A percentile compares a stretch with the other conserved stretches of the same genome.
These are phyloP conservation scores for Phytophthora hybrid DNA, from an alignment of 352 stramenopile genomes.

Conservation along the genomic window DNA sequence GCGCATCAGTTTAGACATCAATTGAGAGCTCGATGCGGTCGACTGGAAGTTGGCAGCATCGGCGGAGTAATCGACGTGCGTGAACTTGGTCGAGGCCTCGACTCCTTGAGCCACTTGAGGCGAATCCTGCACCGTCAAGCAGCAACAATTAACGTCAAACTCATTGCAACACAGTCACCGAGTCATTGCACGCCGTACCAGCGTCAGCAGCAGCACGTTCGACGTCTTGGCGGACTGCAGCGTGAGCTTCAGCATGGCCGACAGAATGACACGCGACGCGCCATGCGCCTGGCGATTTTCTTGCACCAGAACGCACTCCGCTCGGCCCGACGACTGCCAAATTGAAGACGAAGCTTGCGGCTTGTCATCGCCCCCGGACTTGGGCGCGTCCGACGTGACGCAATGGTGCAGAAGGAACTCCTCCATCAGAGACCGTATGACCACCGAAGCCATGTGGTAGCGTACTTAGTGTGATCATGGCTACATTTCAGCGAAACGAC, in stretches of 20 bases:
- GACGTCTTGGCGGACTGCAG: slow-evolving; percentile 44
- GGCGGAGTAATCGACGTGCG: slow-evolving; percentile 52
- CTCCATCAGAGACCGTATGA: slow-evolving; percentile 51
- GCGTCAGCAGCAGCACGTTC: slow-evolving; percentile 45
- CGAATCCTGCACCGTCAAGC: slow-evolving; percentile 35
- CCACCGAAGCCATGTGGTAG: slow-evolving; percentile 11
- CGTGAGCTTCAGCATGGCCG: slow-evolving; percentile 45
- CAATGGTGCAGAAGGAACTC: slow-evolving; percentile 73
- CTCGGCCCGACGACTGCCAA: slow-evolving; percentile 45
- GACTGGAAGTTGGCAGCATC: slow-evolving; percentile 39
- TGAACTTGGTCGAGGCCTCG: slow-evolving; percentile 45
- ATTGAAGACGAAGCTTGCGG: slow-evolving; percentile 18
- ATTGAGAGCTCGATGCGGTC: slow-evolving; percentile 11
- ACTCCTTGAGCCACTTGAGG: slow-evolving; percentile 21
- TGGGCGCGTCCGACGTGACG: slow-evolving; percentile 58
- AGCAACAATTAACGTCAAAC: neutral
- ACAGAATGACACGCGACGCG: slow-evolving; percentile 62
- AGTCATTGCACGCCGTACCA: slow-evolving; percentile 29
- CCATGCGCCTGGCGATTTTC: slow-evolving; percentile 64
- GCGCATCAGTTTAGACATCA: slow-evolving; percentile 40
- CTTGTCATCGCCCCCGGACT: slow-evolving; percentile 4
- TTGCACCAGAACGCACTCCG: slow-evolving; percentile 71
- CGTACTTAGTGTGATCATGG: neutral
- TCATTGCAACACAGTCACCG: neutral
- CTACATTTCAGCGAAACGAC: slow-evolving; percentile 23